Conservation (phyloP, 768 basidiomycete species). For the Tricholoma hemisulphureum region DNA sequence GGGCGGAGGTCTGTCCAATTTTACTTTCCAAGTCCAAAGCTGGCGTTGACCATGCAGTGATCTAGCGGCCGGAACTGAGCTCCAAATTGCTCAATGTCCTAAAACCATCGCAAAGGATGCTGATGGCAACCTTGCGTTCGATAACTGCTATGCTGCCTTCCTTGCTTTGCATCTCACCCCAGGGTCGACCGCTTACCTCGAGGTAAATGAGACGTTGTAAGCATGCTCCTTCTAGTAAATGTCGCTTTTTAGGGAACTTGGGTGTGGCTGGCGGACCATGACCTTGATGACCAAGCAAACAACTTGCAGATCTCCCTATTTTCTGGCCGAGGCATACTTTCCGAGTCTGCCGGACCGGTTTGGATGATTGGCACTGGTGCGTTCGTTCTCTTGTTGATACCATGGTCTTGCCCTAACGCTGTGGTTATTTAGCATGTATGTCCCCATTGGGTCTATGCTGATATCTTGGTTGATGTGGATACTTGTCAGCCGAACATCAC, state of each 20-base stretch:
- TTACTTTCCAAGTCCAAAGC: neutral
- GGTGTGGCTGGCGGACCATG: conserved; percentile 82
- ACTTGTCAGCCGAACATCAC: conserved; percentile 59
- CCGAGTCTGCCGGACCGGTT: conserved; percentile 72
- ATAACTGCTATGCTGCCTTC: conserved; percentile 63
- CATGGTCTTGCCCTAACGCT: too few species aligned
- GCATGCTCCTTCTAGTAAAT: neutral
- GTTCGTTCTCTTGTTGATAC: conserved; percentile 12
- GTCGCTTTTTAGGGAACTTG: conserved; percentile 53
- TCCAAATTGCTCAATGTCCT: conserved; percentile 48
- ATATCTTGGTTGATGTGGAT: neutral
- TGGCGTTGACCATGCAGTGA: neutral
- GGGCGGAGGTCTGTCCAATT: conserved; percentile 33
- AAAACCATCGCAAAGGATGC: conserved; percentile 16
- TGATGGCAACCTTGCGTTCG: conserved; percentile 36
- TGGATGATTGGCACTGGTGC: conserved; percentile 77
- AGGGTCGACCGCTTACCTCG: conserved; percentile 59
- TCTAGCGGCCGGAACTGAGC: conserved; percentile 52
- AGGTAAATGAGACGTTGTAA: conserved; percentile 37
- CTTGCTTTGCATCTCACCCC: conserved; percentile 60
- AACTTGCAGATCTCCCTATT: conserved; percentile 52
- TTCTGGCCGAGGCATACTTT: conserved; percentile 70
- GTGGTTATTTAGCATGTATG: conserved; percentile 22
- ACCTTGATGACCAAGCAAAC: conserved; percentile 54
- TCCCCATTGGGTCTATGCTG: neutral